Evolutionary conservation across 1,139 yeast species (phyloP), one percentile per base, ranked within the genome.

Genomic region (Petasospora fabianii): DNA sequence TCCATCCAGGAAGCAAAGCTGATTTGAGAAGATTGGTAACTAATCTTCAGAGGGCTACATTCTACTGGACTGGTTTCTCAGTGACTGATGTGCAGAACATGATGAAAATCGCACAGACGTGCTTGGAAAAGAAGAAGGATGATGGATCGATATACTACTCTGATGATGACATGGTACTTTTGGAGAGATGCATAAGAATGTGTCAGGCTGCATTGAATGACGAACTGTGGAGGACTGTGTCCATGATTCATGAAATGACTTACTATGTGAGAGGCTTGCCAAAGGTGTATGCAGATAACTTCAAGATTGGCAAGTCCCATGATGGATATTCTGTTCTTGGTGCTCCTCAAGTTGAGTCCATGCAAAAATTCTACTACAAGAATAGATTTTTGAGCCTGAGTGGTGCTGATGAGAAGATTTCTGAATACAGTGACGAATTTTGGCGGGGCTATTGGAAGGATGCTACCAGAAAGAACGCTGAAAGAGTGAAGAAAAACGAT

Each of bases 61-160:
- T 81, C 53, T 79, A 77, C 51, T 82, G 88, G 88, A 77, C 86
- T 2, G 87, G 87, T 0, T 81, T 81, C 51, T 68, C 79, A 21
- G 69, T 69, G 30, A 68, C 65, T 29, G 84, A 79, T 56, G 64
- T 78, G 12, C 74, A 74, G 34, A 68, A 73, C 17, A 62, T 80
- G 52, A 56, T 74, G 3, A 60, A 64, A 29, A 71, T 80, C 24
- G 71, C 81, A 40, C 60, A 66, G 27, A 59, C 61, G n/a, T 68
- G 77, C 2, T 50, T 78, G 38, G 57, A 66, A 34, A 65, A 71
- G 43, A 59, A 62, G 31, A 62, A 67, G 35, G 58, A 63, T 17
- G 48, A 53, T 29, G 65, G 65, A 0, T 38, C 48, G 2, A 43
- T 53, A 1, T 55, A 57, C 24, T 76, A 73, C 49, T 44, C 58